These are phyloP conservation scores for Rutstroemia sp. DNA, from an alignment of 2,329 filamentous ascomycete genomes.

Conservation along the genomic window DNA sequence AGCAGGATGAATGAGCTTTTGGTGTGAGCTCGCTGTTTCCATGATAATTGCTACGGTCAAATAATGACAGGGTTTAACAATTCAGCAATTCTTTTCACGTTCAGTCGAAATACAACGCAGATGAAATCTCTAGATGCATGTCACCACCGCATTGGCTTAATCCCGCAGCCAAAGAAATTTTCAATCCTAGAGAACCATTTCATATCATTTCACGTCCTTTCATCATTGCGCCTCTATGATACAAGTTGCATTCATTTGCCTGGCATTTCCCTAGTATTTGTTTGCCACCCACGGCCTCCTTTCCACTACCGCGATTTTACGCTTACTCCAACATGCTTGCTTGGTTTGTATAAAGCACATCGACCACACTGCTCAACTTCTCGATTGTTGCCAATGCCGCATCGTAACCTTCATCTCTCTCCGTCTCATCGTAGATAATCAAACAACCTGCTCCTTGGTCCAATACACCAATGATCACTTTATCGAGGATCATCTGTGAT, in stretches of 20 bases:
- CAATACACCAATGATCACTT: slow-evolving; percentile 94
- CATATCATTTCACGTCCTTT: slow-evolving; percentile 3
- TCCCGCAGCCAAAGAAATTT: no score
- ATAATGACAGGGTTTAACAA: no score
- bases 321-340: slow-evolving; percentile 83
- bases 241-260: slow-evolving; percentile 18
- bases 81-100: no score
- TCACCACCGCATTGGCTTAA: no score
- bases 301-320: slow-evolving; percentile 6
- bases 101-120: no score
- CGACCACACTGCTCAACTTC: slow-evolving; percentile 94
- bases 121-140: background rate
- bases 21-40: no score
- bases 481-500: slow-evolving; percentile 98
- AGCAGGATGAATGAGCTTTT: no score
- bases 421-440: slow-evolving; percentile 93
- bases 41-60: no score
- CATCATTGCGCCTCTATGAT: slow-evolving; percentile 24
- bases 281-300: background rate
- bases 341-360: slow-evolving; percentile 96
- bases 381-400: slow-evolving; percentile 91
- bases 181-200: background rate
- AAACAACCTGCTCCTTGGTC: slow-evolving; percentile 97
- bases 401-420: slow-evolving; percentile 89
- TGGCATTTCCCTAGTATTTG: slow-evolving; percentile 5